A percentile compares a stretch with the other conserved stretches of the same genome.
Evolutionary conservation across 768 basidiomycete species (phyloP).

Genomic region (Leccinum broughii): DNA sequence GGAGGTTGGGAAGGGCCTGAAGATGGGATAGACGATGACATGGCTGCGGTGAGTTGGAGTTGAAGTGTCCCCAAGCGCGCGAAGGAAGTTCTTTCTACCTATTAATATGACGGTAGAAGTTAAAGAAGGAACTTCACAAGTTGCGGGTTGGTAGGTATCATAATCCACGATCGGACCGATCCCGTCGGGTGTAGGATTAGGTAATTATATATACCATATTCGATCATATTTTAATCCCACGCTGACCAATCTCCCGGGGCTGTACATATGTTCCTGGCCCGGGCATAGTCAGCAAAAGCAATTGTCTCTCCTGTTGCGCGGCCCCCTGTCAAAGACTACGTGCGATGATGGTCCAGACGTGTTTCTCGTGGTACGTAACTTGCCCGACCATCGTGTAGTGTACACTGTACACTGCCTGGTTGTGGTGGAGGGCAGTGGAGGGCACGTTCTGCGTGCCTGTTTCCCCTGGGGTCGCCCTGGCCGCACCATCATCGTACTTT

Average conservation of each 20-base stretch:
- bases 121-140: not conserved
- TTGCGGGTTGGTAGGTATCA: slow-evolving; percentile 2
- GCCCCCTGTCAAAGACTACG: not conserved
- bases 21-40: slow-evolving; percentile 11
- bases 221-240: not conserved
- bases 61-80: slow-evolving; percentile 1
- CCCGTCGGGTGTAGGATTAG: slow-evolving; percentile 3
- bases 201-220: not conserved
- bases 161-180: not conserved
- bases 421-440: not conserved
- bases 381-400: not conserved
- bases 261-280: not conserved
- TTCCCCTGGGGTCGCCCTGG: not conserved
- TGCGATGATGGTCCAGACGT: not conserved
- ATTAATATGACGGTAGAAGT: slow-evolving; percentile 20
- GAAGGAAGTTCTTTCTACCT: slow-evolving; percentile 1
- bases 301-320: not conserved
- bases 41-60: slow-evolving; percentile 3
- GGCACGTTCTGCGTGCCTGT: not conserved
- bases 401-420: not conserved
- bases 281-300: no score
- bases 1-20: not conserved
- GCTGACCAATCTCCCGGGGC: not conserved
- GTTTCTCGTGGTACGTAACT: not conserved
- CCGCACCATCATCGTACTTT: not conserved